Evolutionary conservation across 169 alveolate genomes (phyloP), one percentile per base, ranked within the genome.

Genomic region (Plasmodium gallinaceum): DNA sequence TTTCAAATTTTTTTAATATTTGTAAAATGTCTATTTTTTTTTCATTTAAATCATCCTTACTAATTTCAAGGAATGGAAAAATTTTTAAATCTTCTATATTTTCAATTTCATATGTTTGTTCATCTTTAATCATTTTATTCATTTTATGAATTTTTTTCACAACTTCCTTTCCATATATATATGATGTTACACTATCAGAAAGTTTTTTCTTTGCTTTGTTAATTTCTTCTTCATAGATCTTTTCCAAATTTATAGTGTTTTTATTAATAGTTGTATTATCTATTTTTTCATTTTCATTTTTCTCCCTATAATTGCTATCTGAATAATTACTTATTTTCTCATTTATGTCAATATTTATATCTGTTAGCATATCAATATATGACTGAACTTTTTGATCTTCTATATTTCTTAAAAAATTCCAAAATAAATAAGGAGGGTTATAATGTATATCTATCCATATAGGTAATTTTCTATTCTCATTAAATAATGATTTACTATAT

Each of bases 401-500:
- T 1, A 88, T 20, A 39, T 90, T 90, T 54, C 93, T 58, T 57
- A 75, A 70, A 65, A 69, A 75, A 26, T 76, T 88, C 93, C 93
- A 90, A 45, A 90, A 74, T 46, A 71, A 48, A 26, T 24, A 68
- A 8, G 92, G 88, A 18, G 74, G 68, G 26, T 43, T 75, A 46
- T 42, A 26, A 6, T 51, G 14, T 18, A 14, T 39, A 12, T 75
- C 76, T 14, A 80, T 72, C 91, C 86, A 76, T 48, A 72, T 85
- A 42, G 87, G 91, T 52, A 73, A 37, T 54, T 52, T 71, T 24
- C 18, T 85, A 54, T 66, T 75, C 45, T 76, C 76, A 9, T 75
- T 43, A 61, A 74, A 76, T 8, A 57, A 60, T 0, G 95, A 83
- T 52, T 94, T 94, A 78, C 97, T 93, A 54, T 92, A 74, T 52